Evolutionary conservation across 192 early-diverging fungal species (phyloP), one percentile per base, ranked within the genome.

Genomic region (Coemansia erecta): DNA sequence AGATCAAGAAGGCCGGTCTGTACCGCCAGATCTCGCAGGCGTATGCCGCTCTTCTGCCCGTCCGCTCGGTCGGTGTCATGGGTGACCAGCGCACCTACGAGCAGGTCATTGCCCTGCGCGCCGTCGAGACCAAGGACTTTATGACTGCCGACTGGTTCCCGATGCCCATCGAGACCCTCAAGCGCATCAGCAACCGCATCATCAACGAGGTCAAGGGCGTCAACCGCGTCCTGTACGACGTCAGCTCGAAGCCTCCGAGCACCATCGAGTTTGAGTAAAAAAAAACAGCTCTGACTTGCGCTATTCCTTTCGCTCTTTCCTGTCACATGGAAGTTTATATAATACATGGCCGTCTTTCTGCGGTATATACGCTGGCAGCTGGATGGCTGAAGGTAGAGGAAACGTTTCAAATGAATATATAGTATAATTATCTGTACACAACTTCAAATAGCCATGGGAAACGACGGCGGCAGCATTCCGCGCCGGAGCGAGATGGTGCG

Each of bases 181-280:
- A 97, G 85, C 84, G 80, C 54, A 99, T 99, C 65, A 90, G 86
- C 71, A 93, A 86, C 72, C 82, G 94, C 57, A 99, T 99, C 72
- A 97, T 96, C 82, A 99, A 99, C 66, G 97, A 99, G 82, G 94
- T 99, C 58, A 84, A 92, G 63, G 97, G 97, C 42, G 94, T 98
- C 48, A 98, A 98, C 84, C 88, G 97, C 39, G 94, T 95, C 37
- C 87, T 98, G 60, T 97, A 97, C 70, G 96, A 98, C 70, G 88
- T 98, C 70, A 91, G 89, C 67, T 92, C 90, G 57, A 98, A 98
- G 84, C 96, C 96, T 51, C 96, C 96, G 46, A 94, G 94, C 65
- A 98, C 96, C 57, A 97, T 98, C 80, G 96, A 98, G 84, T 93
- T 91, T 85, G 93, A 95, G 80, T 97, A 94, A 84, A n/a, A n/a